Conservation (phyloP, 2,329 filamentous ascomycete genomes). For the Diplodia scrobiculata region DNA sequence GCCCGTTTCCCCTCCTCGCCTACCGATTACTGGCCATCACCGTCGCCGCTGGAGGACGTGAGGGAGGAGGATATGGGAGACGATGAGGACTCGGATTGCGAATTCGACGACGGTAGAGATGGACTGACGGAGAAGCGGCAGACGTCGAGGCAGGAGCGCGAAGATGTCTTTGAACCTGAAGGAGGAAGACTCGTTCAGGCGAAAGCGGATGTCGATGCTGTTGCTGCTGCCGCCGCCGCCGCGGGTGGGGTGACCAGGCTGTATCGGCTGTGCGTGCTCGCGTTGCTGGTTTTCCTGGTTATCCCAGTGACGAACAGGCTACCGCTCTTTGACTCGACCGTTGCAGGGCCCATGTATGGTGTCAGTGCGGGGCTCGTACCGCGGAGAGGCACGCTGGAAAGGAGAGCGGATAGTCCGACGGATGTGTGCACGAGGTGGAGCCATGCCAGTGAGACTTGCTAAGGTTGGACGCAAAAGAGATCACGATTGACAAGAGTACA, state of each 20-base stretch:
- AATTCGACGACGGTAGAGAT: not conserved
- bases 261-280: conserved; percentile 8
- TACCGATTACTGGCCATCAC: not conserved
- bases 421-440: conserved; percentile 45
- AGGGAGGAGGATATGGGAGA: not conserved
- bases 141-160: not conserved
- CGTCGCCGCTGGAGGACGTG: not conserved
- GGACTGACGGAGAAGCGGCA: not conserved
- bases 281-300: conserved; percentile 6
- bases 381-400: conserved; percentile 5
- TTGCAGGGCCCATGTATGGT: not conserved
- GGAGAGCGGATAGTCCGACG: conserved; percentile 39
- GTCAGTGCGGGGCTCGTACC: not conserved
- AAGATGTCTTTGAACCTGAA: not conserved
- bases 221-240: not conserved
- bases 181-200: not conserved
- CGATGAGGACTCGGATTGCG: not conserved
- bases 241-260: not conserved
- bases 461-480: not conserved
- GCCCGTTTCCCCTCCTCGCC: not conserved
- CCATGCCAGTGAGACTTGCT: conserved; percentile 37
- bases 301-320: conserved; percentile 3
- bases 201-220: not conserved
- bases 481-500: conserved; percentile 33
- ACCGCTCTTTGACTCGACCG: not conserved